These are phyloP conservation scores for Sphaceloma murrayae DNA, from an alignment of 2,329 filamentous ascomycete species.

Conservation along the genomic window DNA sequence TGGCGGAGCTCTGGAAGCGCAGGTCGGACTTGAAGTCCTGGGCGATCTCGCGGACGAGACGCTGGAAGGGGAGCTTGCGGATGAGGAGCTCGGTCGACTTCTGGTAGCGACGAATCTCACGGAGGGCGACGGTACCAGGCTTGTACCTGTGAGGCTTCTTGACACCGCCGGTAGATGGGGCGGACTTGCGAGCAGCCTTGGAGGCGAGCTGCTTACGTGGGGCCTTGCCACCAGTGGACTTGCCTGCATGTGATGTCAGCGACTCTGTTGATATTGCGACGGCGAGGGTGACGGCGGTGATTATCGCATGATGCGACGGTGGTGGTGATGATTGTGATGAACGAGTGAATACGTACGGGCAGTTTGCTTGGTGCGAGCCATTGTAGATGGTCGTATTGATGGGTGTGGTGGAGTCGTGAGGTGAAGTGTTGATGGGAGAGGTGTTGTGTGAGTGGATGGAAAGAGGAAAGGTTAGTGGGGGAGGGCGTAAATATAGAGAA, in stretches of 20 bases:
- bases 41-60: slow-evolving; percentile 70
- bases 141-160: slow-evolving; percentile 49
- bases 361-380: slow-evolving; percentile 49
- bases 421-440: slow-evolving; percentile 22
- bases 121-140: slow-evolving; percentile 65
- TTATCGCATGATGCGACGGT: slow-evolving; percentile 19
- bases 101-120: slow-evolving; percentile 87
- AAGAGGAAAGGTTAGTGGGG: slow-evolving; percentile 21
- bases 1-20: slow-evolving; percentile 93
- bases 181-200: slow-evolving; percentile 98
- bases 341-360: slow-evolving; percentile 39
- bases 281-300: slow-evolving; percentile 16
- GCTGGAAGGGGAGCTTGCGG: slow-evolving; percentile 67
- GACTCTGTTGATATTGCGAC: slow-evolving; percentile 17
- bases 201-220: slow-evolving; percentile 94
- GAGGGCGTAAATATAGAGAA: slow-evolving; percentile 21
- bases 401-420: slow-evolving; percentile 15
- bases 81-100: slow-evolving; percentile 80
- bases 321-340: slow-evolving; percentile 20
- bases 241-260: slow-evolving; percentile 44
- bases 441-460: slow-evolving; percentile 24
- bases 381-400: slow-evolving; percentile 28
- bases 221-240: slow-evolving; percentile 66
- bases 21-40: slow-evolving; percentile 57
- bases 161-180: slow-evolving; percentile 77